Base-by-base conservation (phyloP, 73 alveolate species). In the Halteria grandinella region DNA sequence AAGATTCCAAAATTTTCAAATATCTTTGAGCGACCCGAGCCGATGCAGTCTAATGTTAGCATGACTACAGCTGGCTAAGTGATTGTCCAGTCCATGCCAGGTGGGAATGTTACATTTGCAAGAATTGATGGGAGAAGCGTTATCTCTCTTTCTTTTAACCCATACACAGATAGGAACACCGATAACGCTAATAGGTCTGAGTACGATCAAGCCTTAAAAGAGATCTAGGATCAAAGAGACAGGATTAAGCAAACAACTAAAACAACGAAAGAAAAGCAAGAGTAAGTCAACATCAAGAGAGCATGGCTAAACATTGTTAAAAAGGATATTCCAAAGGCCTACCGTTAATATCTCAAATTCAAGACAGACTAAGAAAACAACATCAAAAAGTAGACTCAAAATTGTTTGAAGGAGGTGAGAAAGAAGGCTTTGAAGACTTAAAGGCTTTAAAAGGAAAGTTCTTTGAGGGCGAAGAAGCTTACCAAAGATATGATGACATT, bases 381-480 rank as follows among this genome's bases (percentile, higher is more conserved):
- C 71, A 86, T 79, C 71, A 97, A 95, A 87, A 95, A 93, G 79
- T 57, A 91, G 49, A 83, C 95, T 1, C 81, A 90, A 39, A 63
- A 81, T 40, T 90, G 94, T 51, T 87, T 94, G 14, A 97, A 92
- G 79, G 99, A 97, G 59, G 94, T 91, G 44, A 86, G 93, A 83
- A 95, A 93, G 90, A 95, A 93, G 86, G 95, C 93, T 11, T 75
- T 76, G 58, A 93, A 90, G 78, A 83, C 95, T 39, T 89, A 89
- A 74, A 93, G 97, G 77, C 91, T 87, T 0, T 90, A 86, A 54
- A 95, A 92, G 88, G 99, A 97, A 58, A 64, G 85, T 50, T 66
- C 78, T 27, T 58, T 91, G 1, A 82, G 99, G 75, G 97, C 99
- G 0, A 97, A 89, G 80, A 93, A 91, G 71, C 85, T 97, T 45